Evolutionary conservation across 2,329 filamentous ascomycete species (phyloP).

Genomic region (Purpureocillium lavendulum): DNA sequence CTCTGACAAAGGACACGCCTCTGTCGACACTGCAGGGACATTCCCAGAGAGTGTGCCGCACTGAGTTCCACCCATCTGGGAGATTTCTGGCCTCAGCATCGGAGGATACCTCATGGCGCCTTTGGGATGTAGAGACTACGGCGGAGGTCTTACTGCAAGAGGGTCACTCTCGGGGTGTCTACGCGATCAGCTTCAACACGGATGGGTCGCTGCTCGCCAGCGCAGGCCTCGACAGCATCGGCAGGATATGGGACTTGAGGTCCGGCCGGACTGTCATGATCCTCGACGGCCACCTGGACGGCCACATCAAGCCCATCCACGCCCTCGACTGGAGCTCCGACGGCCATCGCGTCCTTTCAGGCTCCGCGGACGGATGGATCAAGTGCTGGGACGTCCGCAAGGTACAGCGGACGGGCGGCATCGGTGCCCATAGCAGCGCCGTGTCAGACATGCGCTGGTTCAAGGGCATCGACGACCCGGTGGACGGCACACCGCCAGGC

Average conservation of each 20-base stretch:
- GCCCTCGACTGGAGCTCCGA: conserved; percentile 88
- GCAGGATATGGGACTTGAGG: conserved; percentile 88
- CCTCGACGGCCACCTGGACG: conserved; percentile 75
- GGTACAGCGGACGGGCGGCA: conserved; percentile 71
- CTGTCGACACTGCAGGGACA: conserved; percentile 77
- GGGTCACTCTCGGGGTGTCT: conserved; percentile 90
- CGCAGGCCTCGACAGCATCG: conserved; percentile 90
- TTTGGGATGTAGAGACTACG: conserved; percentile 87
- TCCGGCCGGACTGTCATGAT: conserved; percentile 94
- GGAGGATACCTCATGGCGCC: conserved; percentile 91
- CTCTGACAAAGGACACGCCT: conserved; percentile 76
- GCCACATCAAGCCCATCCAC: conserved; percentile 83
- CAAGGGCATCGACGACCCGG: conserved; percentile 72
- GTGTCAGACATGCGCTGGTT: conserved; percentile 93
- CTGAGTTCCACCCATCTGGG: conserved; percentile 91
- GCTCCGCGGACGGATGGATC: conserved; percentile 88
- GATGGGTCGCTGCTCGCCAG: conserved; percentile 88
- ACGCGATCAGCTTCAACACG: conserved; percentile 78
- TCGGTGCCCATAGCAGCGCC: conserved; percentile 85
- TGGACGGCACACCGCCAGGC: conserved; percentile 51
- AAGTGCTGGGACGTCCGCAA: conserved; percentile 97
- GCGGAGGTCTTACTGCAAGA: conserved; percentile 84
- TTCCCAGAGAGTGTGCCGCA: conserved; percentile 76
- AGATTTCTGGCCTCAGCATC: conserved; percentile 86
- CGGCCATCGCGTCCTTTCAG: conserved; percentile 85